phyloP scores from a whole-genome alignment of 176 grass and related monocot genomes.

The Cenchrus fungigraminus region DNA sequence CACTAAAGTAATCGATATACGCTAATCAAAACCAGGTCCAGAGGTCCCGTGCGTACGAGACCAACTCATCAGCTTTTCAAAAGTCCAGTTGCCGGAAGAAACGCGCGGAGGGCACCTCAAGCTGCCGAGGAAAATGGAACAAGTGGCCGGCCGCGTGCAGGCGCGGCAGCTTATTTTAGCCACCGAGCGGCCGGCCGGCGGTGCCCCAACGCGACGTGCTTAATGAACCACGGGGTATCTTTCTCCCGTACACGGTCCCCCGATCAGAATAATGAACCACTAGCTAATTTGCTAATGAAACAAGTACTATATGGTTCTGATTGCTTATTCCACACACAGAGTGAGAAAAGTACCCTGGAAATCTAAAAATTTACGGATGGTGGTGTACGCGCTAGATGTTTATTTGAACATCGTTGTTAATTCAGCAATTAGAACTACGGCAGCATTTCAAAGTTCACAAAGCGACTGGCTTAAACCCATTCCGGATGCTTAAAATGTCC shows the following conservation, averaged over 20 bases:
- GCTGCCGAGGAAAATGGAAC: background rate
- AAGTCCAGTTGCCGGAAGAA: background rate
- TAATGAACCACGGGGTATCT: background rate
- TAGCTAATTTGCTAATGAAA: background rate
- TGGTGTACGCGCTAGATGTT: background rate
- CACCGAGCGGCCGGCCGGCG: background rate
- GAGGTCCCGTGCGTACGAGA: background rate
- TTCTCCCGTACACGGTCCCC: background rate
- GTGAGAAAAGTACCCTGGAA: background rate
- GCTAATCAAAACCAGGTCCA: background rate
- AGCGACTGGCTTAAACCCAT: too few species aligned
- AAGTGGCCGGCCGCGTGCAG: constrained; percentile 4
- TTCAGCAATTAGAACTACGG: background rate
- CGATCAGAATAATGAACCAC: background rate
- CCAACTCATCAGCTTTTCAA: background rate
- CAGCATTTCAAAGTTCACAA: background rate
- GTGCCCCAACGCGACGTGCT: background rate
- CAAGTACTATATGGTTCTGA: background rate
- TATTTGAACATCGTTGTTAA: background rate
- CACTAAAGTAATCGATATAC: background rate
- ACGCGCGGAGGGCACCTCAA: background rate
- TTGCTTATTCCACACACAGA: background rate
- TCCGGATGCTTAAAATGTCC: too few species aligned
- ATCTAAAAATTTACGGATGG: background rate
- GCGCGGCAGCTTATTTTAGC: background rate